phyloP scores from a whole-genome alignment of 2,329 filamentous ascomycete species.

The Hirsutella thompsonii region DNA sequence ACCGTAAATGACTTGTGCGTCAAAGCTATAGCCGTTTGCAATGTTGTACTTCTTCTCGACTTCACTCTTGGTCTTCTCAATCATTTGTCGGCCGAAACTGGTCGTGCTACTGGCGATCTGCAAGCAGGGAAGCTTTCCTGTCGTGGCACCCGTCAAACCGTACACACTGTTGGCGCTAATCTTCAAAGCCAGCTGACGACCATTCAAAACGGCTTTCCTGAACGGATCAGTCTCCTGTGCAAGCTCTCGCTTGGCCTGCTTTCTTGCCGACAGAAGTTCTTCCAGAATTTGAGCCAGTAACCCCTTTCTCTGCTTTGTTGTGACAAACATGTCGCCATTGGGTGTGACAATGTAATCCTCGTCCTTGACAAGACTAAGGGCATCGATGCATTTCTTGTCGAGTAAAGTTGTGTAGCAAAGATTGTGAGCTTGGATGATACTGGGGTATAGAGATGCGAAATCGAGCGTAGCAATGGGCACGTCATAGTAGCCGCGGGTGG shows the following conservation, averaged over 20 bases:
- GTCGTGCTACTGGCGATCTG: conserved; percentile 95
- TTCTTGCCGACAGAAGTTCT: conserved; percentile 81
- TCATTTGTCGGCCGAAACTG: conserved; percentile 96
- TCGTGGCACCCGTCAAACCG: conserved; percentile 89
- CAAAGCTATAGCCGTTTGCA: conserved; percentile 85
- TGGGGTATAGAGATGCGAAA: conserved; percentile 96
- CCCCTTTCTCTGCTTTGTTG: conserved; percentile 77
- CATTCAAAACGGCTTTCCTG: conserved; percentile 95
- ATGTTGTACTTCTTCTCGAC: conserved; percentile 84
- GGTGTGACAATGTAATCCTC: conserved; percentile 96
- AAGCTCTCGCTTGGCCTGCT: conserved; percentile 84
- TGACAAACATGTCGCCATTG: conserved; percentile 88
- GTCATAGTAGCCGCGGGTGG: conserved; percentile 83
- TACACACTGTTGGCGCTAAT: conserved; percentile 97
- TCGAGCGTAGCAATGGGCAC: conserved; percentile 93
- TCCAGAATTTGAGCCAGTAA: conserved; percentile 91
- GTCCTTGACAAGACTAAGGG: conserved; percentile 65
- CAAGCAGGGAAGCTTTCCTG: conserved; percentile 88
- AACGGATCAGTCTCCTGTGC: conserved; percentile 85
- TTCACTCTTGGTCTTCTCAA: conserved; percentile 94
- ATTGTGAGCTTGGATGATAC: conserved; percentile 98
- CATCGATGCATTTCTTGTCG: conserved; percentile 58
- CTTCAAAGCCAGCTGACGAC: conserved; percentile 91
- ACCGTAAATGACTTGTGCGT: conserved; percentile 95
- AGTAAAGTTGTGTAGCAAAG: conserved; percentile 93